Conservation (phyloP, 768 basidiomycete genomes). For the Gyrodon lividus region DNA sequence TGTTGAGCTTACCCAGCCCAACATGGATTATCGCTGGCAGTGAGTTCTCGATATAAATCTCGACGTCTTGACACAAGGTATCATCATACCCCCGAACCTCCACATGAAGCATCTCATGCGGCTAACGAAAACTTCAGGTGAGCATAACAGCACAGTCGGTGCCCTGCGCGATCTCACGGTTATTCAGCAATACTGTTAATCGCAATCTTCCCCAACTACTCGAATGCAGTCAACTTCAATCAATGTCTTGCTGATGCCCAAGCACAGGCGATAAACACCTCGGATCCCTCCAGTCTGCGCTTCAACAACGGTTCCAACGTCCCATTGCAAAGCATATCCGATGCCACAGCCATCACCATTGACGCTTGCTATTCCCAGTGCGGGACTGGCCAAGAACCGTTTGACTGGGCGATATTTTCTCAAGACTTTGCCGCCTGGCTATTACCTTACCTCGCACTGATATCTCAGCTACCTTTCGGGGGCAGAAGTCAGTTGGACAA, state of each 20-base stretch:
- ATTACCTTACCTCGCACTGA: conserved; percentile 46
- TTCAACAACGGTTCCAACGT: neutral
- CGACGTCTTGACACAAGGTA: no score
- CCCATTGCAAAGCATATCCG: neutral
- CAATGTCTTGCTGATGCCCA: conserved; percentile 15
- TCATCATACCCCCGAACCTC: no score
- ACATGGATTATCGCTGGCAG: no score
- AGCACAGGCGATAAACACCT: neutral
- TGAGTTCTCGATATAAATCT: no score
- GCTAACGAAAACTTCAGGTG: no score
- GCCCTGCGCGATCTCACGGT: no score
- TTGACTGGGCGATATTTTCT: conserved; percentile 23
- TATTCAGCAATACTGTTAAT: no score
- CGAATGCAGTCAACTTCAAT: conserved; percentile 4
- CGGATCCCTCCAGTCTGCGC: conserved; percentile 1
- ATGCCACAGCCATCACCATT: conserved; percentile 10
- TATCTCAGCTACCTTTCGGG: conserved; percentile 52
- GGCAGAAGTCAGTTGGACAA: conserved; percentile 40
- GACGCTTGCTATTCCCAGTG: conserved; percentile 6
- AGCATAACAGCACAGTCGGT: no score
- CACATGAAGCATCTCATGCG: no score
- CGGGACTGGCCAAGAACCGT: conserved; percentile 12
- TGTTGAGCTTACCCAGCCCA: no score
- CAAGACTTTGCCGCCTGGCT: conserved; percentile 46
- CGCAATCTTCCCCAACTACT: neutral